Percentiles rank a stretch among this genome's conserved stretches.
phyloP scores from a whole-genome alignment of 768 basidiomycete genomes.

The Podaxis sp. region DNA sequence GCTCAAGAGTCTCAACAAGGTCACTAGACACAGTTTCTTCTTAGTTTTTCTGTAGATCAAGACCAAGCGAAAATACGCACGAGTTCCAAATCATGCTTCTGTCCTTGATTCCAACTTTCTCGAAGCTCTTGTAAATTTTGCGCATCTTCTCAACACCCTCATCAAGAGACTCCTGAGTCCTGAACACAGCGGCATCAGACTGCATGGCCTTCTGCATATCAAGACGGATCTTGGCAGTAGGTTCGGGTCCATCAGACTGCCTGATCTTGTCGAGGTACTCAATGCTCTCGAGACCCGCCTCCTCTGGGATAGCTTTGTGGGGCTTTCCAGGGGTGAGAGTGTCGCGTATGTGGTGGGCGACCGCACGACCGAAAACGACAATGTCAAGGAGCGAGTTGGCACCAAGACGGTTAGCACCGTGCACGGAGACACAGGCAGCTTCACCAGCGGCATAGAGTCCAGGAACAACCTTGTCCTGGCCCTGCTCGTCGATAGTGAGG shows the following conservation, averaged over 20 bases:
- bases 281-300: constrained; percentile 82
- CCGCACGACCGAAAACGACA: constrained; percentile 99
- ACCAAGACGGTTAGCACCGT: constrained; percentile 98
- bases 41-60: constrained; percentile 2
- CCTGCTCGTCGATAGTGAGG: constrained; percentile 81
- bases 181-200: constrained; percentile 95
- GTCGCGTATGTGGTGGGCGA: constrained; percentile 95
- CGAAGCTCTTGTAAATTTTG: constrained; percentile 84
- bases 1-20: constrained; percentile 94
- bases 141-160: constrained; percentile 89
- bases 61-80: constrained; percentile 43
- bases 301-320: constrained; percentile 83
- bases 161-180: constrained; percentile 86
- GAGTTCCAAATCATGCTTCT: constrained; percentile 99
- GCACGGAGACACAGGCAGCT: constrained; percentile 98
- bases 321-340: constrained; percentile 86
- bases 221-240: constrained; percentile 87
- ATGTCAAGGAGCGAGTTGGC: constrained; percentile 99
- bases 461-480: constrained; percentile 92
- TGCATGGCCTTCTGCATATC: constrained; percentile 99
- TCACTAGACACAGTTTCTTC: constrained; percentile 52
- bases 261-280: constrained; percentile 88
- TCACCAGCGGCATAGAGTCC: constrained; percentile 99
- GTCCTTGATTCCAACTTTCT: constrained; percentile 94
- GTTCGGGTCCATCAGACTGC: constrained; percentile 71